A percentile compares a stretch with the other conserved stretches of the same genome.
phyloP scores from a whole-genome alignment of 2,329 filamentous ascomycete genomes.

The Chaetothyriales sp. region DNA sequence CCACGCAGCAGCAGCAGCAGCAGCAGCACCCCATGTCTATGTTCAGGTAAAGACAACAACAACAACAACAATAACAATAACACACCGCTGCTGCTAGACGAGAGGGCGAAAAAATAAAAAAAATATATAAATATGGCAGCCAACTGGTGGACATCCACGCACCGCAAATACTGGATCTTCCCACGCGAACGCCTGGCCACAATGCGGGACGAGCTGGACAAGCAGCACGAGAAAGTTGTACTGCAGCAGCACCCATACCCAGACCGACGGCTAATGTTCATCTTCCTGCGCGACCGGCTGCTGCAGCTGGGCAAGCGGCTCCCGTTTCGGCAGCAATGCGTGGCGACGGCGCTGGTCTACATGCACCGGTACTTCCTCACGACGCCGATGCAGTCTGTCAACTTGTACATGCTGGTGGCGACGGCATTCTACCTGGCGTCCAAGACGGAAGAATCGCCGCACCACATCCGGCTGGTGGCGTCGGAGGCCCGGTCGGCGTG shows the following conservation, averaged over 20 bases:
- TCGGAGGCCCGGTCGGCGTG: conserved; percentile 73
- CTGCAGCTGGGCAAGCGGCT: conserved; percentile 71
- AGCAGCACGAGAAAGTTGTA: conserved; percentile 52
- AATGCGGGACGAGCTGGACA: conserved; percentile 60
- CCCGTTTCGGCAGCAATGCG: conserved; percentile 71
- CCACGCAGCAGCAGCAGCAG: no score
- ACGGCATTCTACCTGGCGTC: conserved; percentile 89
- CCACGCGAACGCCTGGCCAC: conserved; percentile 63
- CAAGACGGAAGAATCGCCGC: conserved; percentile 95
- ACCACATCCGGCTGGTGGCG: conserved; percentile 84
- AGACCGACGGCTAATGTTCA: conserved; percentile 65
- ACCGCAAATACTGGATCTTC: conserved; percentile 81
- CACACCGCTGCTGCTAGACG: no score
- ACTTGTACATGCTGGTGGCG: conserved; percentile 83
- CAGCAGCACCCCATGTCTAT: no score
- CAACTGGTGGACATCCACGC: conserved; percentile 93
- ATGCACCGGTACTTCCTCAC: conserved; percentile 85
- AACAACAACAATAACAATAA: no score
- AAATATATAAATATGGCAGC: conserved; percentile 53
- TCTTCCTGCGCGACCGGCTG: conserved; percentile 83
- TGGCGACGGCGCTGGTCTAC: conserved; percentile 90
- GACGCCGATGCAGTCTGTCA: conserved; percentile 81
- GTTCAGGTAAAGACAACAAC: no score
- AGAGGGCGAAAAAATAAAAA: no score
- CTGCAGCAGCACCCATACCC: conserved; percentile 70